phyloP scores from a whole-genome alignment of 2,329 filamentous ascomycete genomes.

The Fusarium chlamydosporum region DNA sequence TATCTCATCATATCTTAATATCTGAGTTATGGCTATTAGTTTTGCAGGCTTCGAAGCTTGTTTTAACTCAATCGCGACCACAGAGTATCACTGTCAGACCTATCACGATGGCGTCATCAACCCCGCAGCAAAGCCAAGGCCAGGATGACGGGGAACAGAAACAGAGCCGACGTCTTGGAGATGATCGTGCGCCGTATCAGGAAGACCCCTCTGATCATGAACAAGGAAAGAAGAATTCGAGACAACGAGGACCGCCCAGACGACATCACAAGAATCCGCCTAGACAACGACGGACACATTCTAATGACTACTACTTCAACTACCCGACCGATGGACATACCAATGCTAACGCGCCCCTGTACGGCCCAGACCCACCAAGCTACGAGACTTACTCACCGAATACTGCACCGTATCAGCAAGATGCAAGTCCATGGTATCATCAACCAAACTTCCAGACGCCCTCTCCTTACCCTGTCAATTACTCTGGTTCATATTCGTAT shows the following conservation, averaged over 20 bases:
- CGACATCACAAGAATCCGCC: slow-evolving; percentile 1
- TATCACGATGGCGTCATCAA: slow-evolving; percentile 19
- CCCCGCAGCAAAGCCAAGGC: slow-evolving; percentile 11
- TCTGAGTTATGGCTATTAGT: background rate
- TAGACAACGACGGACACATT: background rate
- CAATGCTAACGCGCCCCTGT: background rate
- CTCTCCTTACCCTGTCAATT: background rate
- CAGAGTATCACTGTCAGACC: background rate
- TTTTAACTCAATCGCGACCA: background rate
- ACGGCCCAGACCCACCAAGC: background rate
- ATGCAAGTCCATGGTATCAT: background rate
- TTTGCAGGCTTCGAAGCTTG: too few species aligned
- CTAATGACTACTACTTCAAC: background rate
- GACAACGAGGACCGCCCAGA: background rate
- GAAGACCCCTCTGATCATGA: slow-evolving; percentile 2
- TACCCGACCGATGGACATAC: background rate
- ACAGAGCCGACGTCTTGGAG: background rate
- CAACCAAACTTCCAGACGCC: background rate
- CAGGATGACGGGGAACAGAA: slow-evolving; percentile 6
- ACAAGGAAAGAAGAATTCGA: background rate
- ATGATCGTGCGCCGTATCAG: background rate
- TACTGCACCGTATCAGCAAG: background rate
- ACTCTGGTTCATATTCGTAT: background rate
- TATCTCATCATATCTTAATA: background rate
- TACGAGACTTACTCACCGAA: background rate